Evolutionary conservation across 257 asterid genomes (phyloP), one percentile per base, ranked within the genome.

Genomic region (Fraxinus pennsylvanica): DNA sequence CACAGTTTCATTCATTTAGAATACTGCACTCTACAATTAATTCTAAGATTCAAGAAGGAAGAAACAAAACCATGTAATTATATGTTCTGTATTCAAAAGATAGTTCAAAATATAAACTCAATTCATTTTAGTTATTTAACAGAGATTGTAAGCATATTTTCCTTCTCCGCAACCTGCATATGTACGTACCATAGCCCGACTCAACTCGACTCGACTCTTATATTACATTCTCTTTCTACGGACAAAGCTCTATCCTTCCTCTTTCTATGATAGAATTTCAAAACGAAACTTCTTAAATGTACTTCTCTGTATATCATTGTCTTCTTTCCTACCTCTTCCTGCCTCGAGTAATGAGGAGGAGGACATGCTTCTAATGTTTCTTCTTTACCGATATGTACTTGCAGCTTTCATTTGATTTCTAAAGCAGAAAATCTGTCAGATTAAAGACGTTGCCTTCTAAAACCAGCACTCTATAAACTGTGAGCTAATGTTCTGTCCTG

Each of bases 361-460:
- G 79, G 85, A 67, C 65, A 39, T 76, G 78, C 68, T 73, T 80
- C 79, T 54, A 84, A 65, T 78, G 78, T 79, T 81, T 71, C 83
- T 80, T 79, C 81, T 86, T 86, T 85, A 81, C 80, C 69, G 67
- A 75, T 82, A 74, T 88, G 57, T 81, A 82, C 82, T 78, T 81
- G 87, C 85, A 52, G 81, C 78, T 33, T 71, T 78, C 54, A 80
- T 84, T 85, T 39, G 76, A 74, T 57, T 77, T 25, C 57, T 83
- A 41, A 70, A 8, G 71, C 79, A 4, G 66, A 73, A 79, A 63
- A 82, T 78, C 76, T 85, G 84, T 85, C 84, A 36, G 17, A 78
- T 82, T 78, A 81, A 85, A 61, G 81, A 41, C 75, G 3, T 9
- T 22, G 80, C 72, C 15, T 79, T 78, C 81, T 74, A 57, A 75